Percentiles rank a stretch among this genome's conserved stretches.
phyloP scores from a whole-genome alignment of 352 stramenopile genomes.

The Phytophthora boehmeriae region DNA sequence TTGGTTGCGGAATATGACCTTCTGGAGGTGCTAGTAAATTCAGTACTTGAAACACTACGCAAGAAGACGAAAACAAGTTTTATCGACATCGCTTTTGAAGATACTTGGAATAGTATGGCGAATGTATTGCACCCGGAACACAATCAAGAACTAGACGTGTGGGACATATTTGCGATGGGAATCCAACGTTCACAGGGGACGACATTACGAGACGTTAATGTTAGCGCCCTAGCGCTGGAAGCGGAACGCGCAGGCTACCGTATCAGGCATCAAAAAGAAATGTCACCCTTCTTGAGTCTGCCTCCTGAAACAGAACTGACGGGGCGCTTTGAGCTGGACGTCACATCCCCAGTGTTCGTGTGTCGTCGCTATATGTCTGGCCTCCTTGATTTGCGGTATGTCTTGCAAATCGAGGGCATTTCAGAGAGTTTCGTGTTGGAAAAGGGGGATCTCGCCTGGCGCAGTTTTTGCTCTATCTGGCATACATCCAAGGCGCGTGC shows the following conservation, averaged over 20 bases:
- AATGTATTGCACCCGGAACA: constrained; percentile 44
- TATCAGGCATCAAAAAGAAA: constrained; percentile 41
- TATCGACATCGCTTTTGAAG: constrained; percentile 53
- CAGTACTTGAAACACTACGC: constrained; percentile 73
- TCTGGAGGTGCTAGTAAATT: constrained; percentile 72
- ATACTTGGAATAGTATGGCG: constrained; percentile 50
- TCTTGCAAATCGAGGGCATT: constrained; percentile 97
- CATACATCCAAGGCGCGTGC: constrained; percentile 78
- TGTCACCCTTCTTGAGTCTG: constrained; percentile 62
- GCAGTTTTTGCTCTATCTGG: constrained; percentile 75
- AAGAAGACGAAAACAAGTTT: constrained; percentile 53
- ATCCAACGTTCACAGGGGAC: constrained; percentile 52
- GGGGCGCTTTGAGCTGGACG: constrained; percentile 66
- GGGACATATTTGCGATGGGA: constrained; percentile 72
- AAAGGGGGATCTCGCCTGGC: constrained; percentile 60
- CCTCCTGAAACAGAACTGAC: constrained; percentile 62
- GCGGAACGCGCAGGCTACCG: constrained; percentile 42
- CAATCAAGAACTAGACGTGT: constrained; percentile 48
- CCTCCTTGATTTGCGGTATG: constrained; percentile 97
- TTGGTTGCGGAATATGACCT: constrained; percentile 77
- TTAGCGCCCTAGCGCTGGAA: constrained; percentile 49
- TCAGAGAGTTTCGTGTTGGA: constrained; percentile 87
- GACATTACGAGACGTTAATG: constrained; percentile 55
- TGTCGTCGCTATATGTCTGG: constrained; percentile 96
- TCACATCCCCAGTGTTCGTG: constrained; percentile 92